A percentile compares a stretch with the other conserved stretches of the same genome.
These are phyloP conservation scores for Amphirosellinia nigrospora DNA, from an alignment of 495 filamentous ascomycete genomes.

Conservation along the genomic window DNA sequence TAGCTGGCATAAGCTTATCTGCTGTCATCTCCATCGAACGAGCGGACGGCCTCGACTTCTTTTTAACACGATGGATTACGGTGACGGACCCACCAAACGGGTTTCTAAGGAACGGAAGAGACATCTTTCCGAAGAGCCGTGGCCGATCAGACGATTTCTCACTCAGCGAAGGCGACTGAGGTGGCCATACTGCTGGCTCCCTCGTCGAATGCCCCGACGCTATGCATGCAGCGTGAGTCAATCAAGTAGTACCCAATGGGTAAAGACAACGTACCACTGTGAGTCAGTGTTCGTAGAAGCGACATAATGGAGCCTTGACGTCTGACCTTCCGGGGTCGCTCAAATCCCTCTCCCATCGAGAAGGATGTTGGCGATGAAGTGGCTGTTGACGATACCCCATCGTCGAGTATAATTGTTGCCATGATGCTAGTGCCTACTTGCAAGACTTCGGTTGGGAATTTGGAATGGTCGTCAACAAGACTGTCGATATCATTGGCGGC, in stretches of 20 bases:
- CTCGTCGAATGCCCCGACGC: conserved; percentile 29
- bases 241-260: not conserved
- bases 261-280: conserved; percentile 43
- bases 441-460: conserved; percentile 6
- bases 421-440: conserved; percentile 20
- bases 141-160: conserved; percentile 30
- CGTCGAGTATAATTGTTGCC: conserved; percentile 29
- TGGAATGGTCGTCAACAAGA: not conserved
- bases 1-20: conserved; percentile 26
- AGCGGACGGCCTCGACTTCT: conserved; percentile 44
- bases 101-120: conserved; percentile 48
- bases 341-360: conserved; percentile 35
- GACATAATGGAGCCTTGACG: conserved; percentile 51
- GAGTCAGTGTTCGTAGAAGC: conserved; percentile 53
- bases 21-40: conserved; percentile 32
- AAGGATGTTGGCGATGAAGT: conserved; percentile 35
- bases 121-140: conserved; percentile 48
- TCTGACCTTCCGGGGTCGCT: conserved; percentile 44
- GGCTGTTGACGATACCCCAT: conserved; percentile 32
- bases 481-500: not conserved
- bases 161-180: conserved; percentile 31
- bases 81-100: conserved; percentile 50
- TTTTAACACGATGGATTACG: conserved; percentile 50
- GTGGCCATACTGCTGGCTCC: conserved; percentile 39
- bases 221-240: not conserved